Base-by-base conservation (phyloP, 805 yeast genomes). In the Kodamaea leandrae region DNA sequence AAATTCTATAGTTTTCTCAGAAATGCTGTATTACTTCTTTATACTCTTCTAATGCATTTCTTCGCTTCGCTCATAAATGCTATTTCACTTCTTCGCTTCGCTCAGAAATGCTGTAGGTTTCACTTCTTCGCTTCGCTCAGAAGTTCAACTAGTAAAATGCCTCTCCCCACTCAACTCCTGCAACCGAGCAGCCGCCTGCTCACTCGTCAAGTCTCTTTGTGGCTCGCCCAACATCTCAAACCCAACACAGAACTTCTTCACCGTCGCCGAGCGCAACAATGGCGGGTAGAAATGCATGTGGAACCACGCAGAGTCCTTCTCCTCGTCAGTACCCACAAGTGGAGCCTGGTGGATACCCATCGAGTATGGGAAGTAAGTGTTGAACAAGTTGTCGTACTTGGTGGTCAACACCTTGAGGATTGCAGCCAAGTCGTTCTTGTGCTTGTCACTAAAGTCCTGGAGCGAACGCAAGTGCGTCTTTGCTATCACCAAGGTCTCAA, bases 321-420 rank as follows among this genome's bases (percentile, higher is more conserved):
- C 74, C n/a, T 61, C 68, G 1, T 63, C 57, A 10, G 71, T 60
- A 13, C 63, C 61, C 36, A 67, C 64, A 26, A 81, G 66, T 33
- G 85, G 86, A 6, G 87, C 83, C 61, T 84, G 91, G 60, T 83
- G 91, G 13, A 84, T 60, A 12, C 91, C 91, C 90, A 84, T 83
- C 0, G 88, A 82, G 61, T 83, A 84, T 2, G 90, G 90, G 68
- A 84, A 83, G 21, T 78, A 74, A 4, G 86, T 77, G 56, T 73
- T 64, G 58, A 83, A 83, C 41, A 83, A 65, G 55, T 83, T 83
- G 61, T 83, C 90, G 61, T 83, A 83, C 47, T 79, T 77, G 27
- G 71, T 73, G 3, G 90, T 82, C 44, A 82, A 63, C 26, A 53
- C 52, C 46, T 74, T 72, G 45, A 82, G 50, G 17, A 78, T 68